Evolutionary conservation across 129 eudicot species (phyloP).

Genomic region (Tanacetum coccineum): DNA sequence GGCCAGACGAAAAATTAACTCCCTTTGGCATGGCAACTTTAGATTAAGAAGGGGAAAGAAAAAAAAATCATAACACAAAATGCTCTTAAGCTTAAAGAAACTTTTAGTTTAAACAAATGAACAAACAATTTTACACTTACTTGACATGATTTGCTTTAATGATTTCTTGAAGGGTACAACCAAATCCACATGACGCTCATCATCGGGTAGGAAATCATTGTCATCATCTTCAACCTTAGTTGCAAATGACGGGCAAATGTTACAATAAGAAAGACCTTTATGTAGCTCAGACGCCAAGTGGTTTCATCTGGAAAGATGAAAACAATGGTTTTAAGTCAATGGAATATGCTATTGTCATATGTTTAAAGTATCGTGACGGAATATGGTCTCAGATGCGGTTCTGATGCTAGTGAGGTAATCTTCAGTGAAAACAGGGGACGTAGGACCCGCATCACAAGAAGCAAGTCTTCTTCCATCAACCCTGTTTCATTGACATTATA

Average conservation of each 20-base stretch:
- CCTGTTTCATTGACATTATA: slow-evolving; percentile 27
- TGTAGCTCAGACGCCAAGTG: slow-evolving; percentile 42
- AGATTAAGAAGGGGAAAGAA: too few relatives aligned
- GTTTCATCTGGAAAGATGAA: slow-evolving; percentile 61
- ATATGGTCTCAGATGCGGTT: slow-evolving; percentile 31
- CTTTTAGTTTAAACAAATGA: neutral
- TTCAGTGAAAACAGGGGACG: slow-evolving; percentile 30
- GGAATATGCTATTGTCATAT: slow-evolving; percentile 46
- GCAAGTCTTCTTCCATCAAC: slow-evolving; percentile 15
- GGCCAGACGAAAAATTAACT: too few relatives aligned
- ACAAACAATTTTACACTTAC: slow-evolving; percentile 31
- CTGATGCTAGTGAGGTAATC: slow-evolving; percentile 35
- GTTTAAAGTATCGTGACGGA: slow-evolving; percentile 34
- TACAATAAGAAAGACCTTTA: slow-evolving; percentile 53
- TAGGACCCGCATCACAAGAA: neutral
- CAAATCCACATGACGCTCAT: slow-evolving; percentile 49
- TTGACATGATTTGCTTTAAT: slow-evolving; percentile 77
- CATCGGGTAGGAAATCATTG: slow-evolving; percentile 58
- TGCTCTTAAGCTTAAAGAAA: neutral
- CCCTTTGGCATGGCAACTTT: neutral
- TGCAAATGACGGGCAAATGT: slow-evolving; percentile 61
- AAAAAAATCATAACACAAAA: neutral
- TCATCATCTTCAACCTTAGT: slow-evolving; percentile 49
- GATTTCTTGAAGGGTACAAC: slow-evolving; percentile 87
- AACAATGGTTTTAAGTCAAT: slow-evolving; percentile 59